phyloP scores from a whole-genome alignment of 129 eudicot genomes.

The Rutidosis leptorrhynchoides region DNA sequence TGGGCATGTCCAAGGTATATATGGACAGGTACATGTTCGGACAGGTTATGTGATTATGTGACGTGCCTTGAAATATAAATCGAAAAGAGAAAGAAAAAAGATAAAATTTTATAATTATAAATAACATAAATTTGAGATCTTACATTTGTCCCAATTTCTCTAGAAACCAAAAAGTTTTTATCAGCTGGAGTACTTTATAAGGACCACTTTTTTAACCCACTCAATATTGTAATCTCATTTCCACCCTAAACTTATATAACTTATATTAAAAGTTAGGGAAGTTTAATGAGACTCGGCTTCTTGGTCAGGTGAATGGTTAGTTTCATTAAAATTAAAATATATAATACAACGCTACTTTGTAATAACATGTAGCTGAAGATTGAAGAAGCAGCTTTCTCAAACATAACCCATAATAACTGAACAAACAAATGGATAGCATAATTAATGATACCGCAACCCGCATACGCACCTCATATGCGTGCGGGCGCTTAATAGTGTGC shows the following conservation, averaged over 20 bases:
- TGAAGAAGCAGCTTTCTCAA: background rate
- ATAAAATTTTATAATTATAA: too few species aligned
- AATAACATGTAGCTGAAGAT: too few species aligned
- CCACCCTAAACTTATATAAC: constrained; percentile 6
- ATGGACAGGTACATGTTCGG: background rate
- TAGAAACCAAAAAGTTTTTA: constrained; percentile 1
- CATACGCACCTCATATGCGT: too few species aligned
- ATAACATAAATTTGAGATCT: background rate
- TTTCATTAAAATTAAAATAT: too few species aligned
- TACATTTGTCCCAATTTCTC: background rate
- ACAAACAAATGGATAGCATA: background rate
- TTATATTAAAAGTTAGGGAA: background rate
- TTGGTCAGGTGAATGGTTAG: constrained; percentile 16
- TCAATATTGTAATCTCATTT: constrained; percentile 15
- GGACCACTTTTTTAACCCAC: constrained; percentile 26
- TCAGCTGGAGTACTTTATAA: constrained; percentile 14
- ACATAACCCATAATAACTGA: constrained; percentile 1
- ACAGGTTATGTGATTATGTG: background rate
- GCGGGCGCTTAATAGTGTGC: too few species aligned
- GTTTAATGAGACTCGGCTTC: constrained; percentile 23
- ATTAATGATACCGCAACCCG: too few species aligned
- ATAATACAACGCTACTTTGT: too few species aligned
- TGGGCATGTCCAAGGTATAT: background rate
- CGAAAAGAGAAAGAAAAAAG: background rate
- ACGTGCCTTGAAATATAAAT: background rate